Base-by-base conservation (phyloP, 768 basidiomycete genomes). In the Piloderma croceum region DNA sequence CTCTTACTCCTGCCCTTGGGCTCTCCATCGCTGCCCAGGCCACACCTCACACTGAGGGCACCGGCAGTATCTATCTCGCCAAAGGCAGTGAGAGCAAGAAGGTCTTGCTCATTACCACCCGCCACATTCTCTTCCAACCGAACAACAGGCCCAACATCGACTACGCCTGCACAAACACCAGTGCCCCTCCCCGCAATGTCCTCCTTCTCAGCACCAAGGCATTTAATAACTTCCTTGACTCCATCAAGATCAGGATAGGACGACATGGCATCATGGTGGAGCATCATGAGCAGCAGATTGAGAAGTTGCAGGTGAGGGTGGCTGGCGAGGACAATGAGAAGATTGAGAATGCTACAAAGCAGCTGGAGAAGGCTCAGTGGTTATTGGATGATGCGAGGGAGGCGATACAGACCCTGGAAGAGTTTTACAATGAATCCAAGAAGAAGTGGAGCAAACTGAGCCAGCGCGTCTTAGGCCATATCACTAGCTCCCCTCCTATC, bases 51-150 rank as follows among this genome's bases (percentile, higher is more conserved):
- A 38, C 43, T 35, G 44, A 56, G 44, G 65, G 66, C 7, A 67
- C 66, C 5, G 53, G 53, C 4, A 61, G 59, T 6, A 54, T 64
- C 42, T 64, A 53, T 48, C 21, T 67, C 32, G 20, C 39, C 37
- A 54, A 55, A 34, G 42, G 36, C 37, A 39, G 38, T 25, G 40
- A 54, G 24, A 45, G 36, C 32, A 41, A 43, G 10, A 50, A 43
- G 38, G 42, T 63, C 44, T 50, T 54, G 42, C 43, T 61, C 18
- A 44, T 59, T 21, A 65, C 63, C 15, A 55, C 58, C 31, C 43
- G 53, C 11, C 63, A 48, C 25, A 33, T 51, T 25, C 20, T 47
- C 24, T 19, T 52, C n/a, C 3, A 17, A 31, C 41, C 23, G 31
- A 23, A 47, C 34, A 37, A 41, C 9, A 36, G 48, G 3, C 20